Evolutionary conservation across 768 basidiomycete species (phyloP).

Genomic region (Hygrocybe coccinea): DNA sequence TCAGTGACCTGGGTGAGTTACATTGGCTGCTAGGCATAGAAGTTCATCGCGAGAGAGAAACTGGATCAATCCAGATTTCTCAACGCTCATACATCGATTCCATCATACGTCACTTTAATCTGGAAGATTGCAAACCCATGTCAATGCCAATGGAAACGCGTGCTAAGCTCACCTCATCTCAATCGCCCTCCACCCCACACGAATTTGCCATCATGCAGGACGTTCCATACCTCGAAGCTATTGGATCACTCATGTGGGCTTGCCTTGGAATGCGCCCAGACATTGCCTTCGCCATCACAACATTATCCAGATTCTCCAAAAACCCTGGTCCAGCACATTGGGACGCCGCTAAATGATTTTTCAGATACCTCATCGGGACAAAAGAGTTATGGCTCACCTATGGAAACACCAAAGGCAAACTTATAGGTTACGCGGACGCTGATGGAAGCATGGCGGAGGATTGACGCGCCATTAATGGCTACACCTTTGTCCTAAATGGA

Average conservation of each 20-base stretch:
- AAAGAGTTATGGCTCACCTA: constrained; percentile 14
- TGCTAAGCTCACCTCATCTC: constrained; percentile 12
- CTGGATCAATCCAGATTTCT: constrained; percentile 17
- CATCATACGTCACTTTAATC: constrained; percentile 21
- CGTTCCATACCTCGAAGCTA: constrained; percentile 21
- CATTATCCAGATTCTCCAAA: constrained; percentile 26
- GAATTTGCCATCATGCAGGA: constrained; percentile 18
- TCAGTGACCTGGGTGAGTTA: too few species aligned
- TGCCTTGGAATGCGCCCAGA: constrained; percentile 23
- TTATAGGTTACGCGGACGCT: constrained; percentile 22
- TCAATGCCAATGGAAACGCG: constrained; percentile 24
- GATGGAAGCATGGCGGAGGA: constrained; percentile 19
- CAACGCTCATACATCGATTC: constrained; percentile 31
- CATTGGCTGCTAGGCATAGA: constrained; percentile 12
- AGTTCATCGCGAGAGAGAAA: constrained; percentile 6
- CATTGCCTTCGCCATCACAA: constrained; percentile 24
- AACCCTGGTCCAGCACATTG: constrained; percentile 24
- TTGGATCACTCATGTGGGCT: too few species aligned
- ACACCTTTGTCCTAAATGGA: constrained; percentile 25
- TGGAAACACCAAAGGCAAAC: constrained; percentile 11
- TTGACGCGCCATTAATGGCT: constrained; percentile 27
- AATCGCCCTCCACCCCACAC: constrained; percentile 15
- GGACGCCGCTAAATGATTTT: constrained; percentile 13
- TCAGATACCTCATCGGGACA: constrained; percentile 29
- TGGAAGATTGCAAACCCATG: constrained; percentile 25